A percentile compares a stretch with the other conserved stretches of the same genome.
Evolutionary conservation across 106 monocot genomes (phyloP).

Genomic region (Acanthochlamys bracteata): DNA sequence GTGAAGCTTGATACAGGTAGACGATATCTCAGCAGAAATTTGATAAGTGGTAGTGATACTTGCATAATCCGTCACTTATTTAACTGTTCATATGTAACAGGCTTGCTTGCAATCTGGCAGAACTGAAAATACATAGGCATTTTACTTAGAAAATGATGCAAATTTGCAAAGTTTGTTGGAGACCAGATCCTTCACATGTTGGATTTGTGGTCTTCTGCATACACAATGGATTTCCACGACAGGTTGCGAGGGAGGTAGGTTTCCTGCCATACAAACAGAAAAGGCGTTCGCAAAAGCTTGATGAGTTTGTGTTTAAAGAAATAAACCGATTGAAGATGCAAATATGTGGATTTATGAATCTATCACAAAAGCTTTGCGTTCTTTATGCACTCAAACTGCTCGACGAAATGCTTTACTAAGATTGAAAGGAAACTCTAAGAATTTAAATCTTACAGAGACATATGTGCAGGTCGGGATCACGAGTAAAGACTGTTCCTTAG

Average conservation of each 20-base stretch:
- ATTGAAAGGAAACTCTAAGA: not conserved
- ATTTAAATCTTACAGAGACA: slow-evolving; percentile 47
- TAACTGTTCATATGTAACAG: no score
- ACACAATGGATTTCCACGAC: slow-evolving; percentile 36
- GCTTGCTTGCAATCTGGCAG: no score
- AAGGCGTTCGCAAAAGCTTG: not conserved
- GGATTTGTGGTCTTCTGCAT: slow-evolving; percentile 21
- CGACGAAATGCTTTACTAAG: not conserved
- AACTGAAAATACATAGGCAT: no score
- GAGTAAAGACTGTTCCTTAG: slow-evolving; percentile 36
- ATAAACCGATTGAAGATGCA: not conserved
- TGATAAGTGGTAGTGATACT: no score
- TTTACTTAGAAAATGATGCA: no score
- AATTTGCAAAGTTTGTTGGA: no score
- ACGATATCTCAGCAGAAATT: no score
- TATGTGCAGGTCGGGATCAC: slow-evolving; percentile 91
- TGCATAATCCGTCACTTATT: no score
- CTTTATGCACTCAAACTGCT: no score
- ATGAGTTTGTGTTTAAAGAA: not conserved
- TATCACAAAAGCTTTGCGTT: not conserved
- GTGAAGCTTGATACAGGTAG: no score
- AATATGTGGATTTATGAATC: not conserved
- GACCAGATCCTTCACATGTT: slow-evolving; percentile 14
- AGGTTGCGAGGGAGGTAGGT: slow-evolving; percentile 59
- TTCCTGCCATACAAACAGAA: slow-evolving; percentile 27